phyloP scores from a whole-genome alignment of 768 basidiomycete species.

The Termitomyces sp. region DNA sequence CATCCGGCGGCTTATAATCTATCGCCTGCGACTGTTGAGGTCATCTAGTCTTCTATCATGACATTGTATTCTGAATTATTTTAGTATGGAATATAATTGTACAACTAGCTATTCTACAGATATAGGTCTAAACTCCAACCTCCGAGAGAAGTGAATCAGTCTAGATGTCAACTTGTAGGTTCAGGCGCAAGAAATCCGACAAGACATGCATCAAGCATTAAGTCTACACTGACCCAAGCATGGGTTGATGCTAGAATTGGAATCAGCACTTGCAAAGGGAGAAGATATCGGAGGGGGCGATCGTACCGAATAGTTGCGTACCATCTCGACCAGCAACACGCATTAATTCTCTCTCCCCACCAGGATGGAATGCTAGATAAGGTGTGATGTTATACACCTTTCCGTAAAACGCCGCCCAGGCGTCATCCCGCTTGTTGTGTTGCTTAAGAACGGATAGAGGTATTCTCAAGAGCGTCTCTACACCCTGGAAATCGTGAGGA shows the following conservation, averaged over 20 bases:
- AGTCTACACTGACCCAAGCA: conserved; percentile 96
- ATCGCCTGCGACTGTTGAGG: conserved; percentile 10
- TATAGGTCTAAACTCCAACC: neutral
- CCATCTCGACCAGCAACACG: conserved; percentile 94
- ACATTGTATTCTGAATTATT: neutral
- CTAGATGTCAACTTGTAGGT: conserved; percentile 29
- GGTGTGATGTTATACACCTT: conserved; percentile 97
- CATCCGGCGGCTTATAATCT: neutral
- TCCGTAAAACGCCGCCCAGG: conserved; percentile 90
- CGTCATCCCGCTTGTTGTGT: conserved; percentile 84
- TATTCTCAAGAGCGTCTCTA: conserved; percentile 65
- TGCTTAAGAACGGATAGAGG: conserved; percentile 73
- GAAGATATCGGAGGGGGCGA: neutral
- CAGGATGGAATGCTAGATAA: conserved; percentile 90
- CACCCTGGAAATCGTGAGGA: conserved; percentile 49
- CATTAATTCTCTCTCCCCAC: conserved; percentile 93
- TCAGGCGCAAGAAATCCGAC: conserved; percentile 88
- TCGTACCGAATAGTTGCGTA: conserved; percentile 88
- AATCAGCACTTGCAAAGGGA: neutral
- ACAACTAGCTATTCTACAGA: conserved; percentile 1
- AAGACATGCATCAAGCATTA: conserved; percentile 91
- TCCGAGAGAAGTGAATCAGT: neutral
- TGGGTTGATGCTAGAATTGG: conserved; percentile 72
- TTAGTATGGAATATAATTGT: neutral
- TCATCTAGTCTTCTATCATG: neutral